Conservation (phyloP, 2,329 filamentous ascomycete species). For the Arthrobotrys conoides region DNA sequence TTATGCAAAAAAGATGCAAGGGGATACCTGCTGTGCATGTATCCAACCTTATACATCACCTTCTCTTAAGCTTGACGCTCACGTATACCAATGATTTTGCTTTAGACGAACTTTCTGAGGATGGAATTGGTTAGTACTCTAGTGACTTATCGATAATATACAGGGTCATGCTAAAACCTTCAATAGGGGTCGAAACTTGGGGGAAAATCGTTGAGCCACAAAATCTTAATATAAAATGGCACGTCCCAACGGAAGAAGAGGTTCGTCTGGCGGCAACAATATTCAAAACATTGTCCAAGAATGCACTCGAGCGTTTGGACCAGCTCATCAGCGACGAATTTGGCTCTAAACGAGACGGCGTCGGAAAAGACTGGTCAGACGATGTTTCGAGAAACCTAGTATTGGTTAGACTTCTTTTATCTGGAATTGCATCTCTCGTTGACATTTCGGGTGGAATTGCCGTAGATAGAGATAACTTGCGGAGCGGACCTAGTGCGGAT, state of each 20-base stretch:
- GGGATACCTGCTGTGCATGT: constrained; percentile 95
- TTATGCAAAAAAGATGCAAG: constrained; percentile 96
- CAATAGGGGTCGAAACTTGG: constrained; percentile 78
- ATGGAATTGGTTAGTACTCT: constrained; percentile 46
- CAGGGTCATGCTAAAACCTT: constrained; percentile 34
- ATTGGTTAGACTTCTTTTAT: constrained; percentile 87
- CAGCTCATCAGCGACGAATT: constrained; percentile 85
- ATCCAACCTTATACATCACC: constrained; percentile 96
- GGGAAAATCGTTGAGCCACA: constrained; percentile 81
- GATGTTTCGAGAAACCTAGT: constrained; percentile 92
- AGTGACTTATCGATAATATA: not conserved
- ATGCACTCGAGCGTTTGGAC: constrained; percentile 80
- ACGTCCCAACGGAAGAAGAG: constrained; percentile 83
- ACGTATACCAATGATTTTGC: constrained; percentile 93
- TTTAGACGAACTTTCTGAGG: constrained; percentile 81
- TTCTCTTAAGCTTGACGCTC: constrained; percentile 92
- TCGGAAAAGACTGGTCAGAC: constrained; percentile 99
- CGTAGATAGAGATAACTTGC: constrained; percentile 69
- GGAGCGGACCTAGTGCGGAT: constrained; percentile 70
- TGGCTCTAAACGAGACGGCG: constrained; percentile 88
- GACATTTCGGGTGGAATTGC: constrained; percentile 76
- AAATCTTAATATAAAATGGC: constrained; percentile 89
- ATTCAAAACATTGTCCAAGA: constrained; percentile 85
- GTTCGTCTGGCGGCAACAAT: constrained; percentile 89
- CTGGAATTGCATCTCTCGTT: constrained; percentile 90